Conservation (phyloP, 176 grass and related monocot genomes). For the Puccinellia tenuiflora region DNA sequence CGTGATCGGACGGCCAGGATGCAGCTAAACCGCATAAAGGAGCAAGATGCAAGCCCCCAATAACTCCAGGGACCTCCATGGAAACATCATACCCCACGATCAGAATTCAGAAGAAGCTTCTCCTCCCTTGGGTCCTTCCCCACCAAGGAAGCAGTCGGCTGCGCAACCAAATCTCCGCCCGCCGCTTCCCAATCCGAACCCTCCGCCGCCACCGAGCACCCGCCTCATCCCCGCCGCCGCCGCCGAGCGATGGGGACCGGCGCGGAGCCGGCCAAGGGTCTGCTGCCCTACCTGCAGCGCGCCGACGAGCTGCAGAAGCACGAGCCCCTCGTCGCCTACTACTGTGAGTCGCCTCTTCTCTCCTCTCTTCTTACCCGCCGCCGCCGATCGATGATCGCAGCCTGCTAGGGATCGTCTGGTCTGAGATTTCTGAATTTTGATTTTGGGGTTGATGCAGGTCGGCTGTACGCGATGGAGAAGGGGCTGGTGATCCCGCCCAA, state of each 20-base stretch:
- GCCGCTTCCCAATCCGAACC: too few species aligned
- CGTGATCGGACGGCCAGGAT: too few species aligned
- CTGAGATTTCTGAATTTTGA: neutral
- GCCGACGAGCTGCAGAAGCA: constrained; percentile 99
- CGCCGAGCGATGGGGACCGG: constrained; percentile 52
- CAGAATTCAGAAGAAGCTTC: too few species aligned
- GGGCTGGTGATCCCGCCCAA: constrained; percentile 68
- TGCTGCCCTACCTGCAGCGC: constrained; percentile 95
- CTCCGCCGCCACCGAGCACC: too few species aligned
- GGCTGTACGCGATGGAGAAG: constrained; percentile 90
- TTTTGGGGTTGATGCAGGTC: constrained; percentile 33
- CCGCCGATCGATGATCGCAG: neutral
- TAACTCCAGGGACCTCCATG: too few species aligned
- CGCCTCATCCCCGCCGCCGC: neutral
- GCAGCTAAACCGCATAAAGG: too few species aligned
- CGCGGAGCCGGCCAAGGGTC: constrained; percentile 75
- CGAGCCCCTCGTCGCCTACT: constrained; percentile 96
- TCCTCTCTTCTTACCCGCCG: neutral
- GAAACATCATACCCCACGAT: too few species aligned
- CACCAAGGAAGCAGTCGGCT: too few species aligned
- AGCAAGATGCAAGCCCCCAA: too few species aligned
- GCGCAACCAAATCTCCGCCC: too few species aligned
- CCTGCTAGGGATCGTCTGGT: constrained; percentile 27
- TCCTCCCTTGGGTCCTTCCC: too few species aligned
- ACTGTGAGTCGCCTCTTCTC: constrained; percentile 46